These are phyloP conservation scores for Colletotrichum sp. DNA, from an alignment of 2,329 filamentous ascomycete species.

Conservation along the genomic window DNA sequence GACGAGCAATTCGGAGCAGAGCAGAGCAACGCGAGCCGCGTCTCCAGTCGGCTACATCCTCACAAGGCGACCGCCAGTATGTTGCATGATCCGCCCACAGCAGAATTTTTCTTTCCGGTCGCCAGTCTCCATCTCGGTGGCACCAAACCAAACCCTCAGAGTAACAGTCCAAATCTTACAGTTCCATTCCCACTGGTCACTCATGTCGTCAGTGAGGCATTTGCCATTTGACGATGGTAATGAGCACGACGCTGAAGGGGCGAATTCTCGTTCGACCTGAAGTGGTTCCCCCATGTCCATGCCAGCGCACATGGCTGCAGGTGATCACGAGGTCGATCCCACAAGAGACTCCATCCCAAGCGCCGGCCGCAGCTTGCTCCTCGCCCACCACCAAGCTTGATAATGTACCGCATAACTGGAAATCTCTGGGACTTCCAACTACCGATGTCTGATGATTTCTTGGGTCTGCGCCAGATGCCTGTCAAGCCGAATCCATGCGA, in stretches of 20 bases:
- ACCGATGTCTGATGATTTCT: neutral
- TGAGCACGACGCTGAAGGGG: neutral
- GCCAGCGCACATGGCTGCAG: neutral
- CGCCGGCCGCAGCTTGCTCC: neutral
- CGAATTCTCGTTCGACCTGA: neutral
- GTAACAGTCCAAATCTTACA: neutral
- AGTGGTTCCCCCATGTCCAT: neutral
- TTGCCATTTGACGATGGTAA: slow-evolving; percentile 6
- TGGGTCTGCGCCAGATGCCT: neutral
- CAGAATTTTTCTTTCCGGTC: neutral
- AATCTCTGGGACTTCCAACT: slow-evolving; percentile 3
- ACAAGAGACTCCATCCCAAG: neutral
- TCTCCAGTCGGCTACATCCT: neutral
- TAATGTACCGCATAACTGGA: neutral
- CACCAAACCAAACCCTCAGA: neutral
- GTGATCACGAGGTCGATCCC: slow-evolving; percentile 11
- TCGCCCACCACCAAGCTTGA: neutral
- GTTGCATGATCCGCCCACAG: neutral
- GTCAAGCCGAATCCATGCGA: neutral
- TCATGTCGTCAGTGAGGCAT: slow-evolving; percentile 15
- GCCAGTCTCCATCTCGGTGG: slow-evolving; percentile 2
- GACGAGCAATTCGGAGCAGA: neutral
- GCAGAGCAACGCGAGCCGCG: neutral
- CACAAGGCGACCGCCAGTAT: neutral
- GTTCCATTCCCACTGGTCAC: slow-evolving; percentile 14